Evolutionary conservation across 495 filamentous ascomycete genomes (phyloP).

Genomic region (Barbatosphaeria neglecta): DNA sequence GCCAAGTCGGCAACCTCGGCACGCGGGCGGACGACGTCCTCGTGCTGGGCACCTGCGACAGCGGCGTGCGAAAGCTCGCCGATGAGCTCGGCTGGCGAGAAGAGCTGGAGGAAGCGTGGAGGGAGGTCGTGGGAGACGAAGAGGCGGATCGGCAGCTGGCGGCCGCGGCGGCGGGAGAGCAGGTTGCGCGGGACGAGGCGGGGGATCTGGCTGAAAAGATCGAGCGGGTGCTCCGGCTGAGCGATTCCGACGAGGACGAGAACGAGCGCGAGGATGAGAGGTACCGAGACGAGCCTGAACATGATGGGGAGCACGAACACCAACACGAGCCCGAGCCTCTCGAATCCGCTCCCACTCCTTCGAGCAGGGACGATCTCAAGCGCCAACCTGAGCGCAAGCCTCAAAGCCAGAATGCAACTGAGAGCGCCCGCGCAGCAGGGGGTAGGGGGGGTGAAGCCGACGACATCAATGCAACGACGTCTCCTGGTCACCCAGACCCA

Average conservation of each 20-base stretch:
- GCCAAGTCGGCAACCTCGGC: slow-evolving; percentile 73
- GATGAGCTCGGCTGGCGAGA: slow-evolving; percentile 73
- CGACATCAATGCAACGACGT: too few relatives aligned
- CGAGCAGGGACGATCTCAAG: too few relatives aligned
- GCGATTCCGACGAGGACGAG: slow-evolving; percentile 6
- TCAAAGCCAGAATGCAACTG: too few relatives aligned
- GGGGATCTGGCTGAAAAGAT: slow-evolving; percentile 21
- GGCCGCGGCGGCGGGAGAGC: background rate
- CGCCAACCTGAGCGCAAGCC: too few relatives aligned
- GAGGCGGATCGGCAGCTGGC: slow-evolving; percentile 29
- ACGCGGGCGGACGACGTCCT: slow-evolving; percentile 32
- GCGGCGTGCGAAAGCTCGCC: slow-evolving; percentile 72
- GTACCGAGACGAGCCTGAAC: too few relatives aligned
- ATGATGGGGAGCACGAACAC: too few relatives aligned
- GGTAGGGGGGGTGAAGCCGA: too few relatives aligned
- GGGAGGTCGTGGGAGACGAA: slow-evolving; percentile 24
- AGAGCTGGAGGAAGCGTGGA: slow-evolving; percentile 55
- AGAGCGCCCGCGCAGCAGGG: too few relatives aligned
- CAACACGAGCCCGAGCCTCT: too few relatives aligned
- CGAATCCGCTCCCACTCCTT: too few relatives aligned
- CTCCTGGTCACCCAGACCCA: too few relatives aligned
- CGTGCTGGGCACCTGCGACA: slow-evolving; percentile 50
- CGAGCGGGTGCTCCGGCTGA: slow-evolving; percentile 22
- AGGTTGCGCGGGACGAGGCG: slow-evolving; percentile 10
- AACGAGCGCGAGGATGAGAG: background rate